Evolutionary conservation across 2,329 filamentous ascomycete species (phyloP), one percentile per base, ranked within the genome.

Genomic region (Pseudomassariella vexata): DNA sequence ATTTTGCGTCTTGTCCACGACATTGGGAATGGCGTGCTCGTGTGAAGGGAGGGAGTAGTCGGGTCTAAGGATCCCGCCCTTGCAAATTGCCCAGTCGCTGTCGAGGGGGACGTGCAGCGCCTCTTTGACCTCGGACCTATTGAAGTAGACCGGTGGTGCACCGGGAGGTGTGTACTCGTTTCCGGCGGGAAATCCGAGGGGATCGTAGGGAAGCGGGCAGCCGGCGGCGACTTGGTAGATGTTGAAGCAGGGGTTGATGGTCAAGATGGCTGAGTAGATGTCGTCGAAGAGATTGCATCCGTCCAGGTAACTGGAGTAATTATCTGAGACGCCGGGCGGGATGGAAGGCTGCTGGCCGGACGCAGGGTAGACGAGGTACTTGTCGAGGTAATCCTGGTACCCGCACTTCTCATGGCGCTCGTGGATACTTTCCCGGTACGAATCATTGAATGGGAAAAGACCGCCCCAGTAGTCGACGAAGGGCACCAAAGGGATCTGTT

Each of bases 201-300:
- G 54, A 36, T 87, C 79, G 69, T 76, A 85, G 2, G 74, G 62
- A 3, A 79, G 43, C 1, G 85, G 85, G 51, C 85, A 92, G 9
- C 78, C 82, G 4, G 76, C 78, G 3, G 74, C 74, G 10, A 90
- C 72, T 30, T 83, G 74, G 58, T 90, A 92, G 9, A 85, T 63
- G 52, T 87, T 77, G 59, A 83, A 94, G 63, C 86, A 92, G 0
- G 85, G 85, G 59, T 92, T 92, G 20, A 75, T 56, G 2, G 62
- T 49, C 5, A 64, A 40, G 6, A 70, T 69, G 15, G 70, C 60
- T 36, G 68, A 54, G 46, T 70, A 82, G 14, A 85, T 45, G 37
- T 63, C 47, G 30, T 66, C 63, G 51, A 84, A 89, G 4, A 64
- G 68, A 0, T 58, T 48, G 1, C 59, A 59, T 21, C 47, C 47